These are phyloP conservation scores for Mangifera indica DNA, from an alignment of 345 rosid species.

Conservation along the genomic window DNA sequence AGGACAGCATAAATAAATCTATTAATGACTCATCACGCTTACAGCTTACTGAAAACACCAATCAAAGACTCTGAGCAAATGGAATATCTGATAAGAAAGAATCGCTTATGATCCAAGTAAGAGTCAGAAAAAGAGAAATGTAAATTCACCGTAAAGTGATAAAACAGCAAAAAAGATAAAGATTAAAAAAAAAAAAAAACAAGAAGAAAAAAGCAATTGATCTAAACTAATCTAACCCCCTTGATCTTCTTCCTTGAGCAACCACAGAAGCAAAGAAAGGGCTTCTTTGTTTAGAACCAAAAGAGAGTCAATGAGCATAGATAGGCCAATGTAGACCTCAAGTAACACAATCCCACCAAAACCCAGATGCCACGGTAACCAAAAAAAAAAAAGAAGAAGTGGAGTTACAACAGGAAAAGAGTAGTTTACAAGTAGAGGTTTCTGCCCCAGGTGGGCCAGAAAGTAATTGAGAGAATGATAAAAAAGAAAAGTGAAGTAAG, in stretches of 20 bases:
- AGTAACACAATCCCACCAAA: slow-evolving; percentile 28
- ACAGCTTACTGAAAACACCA: slow-evolving; percentile 5
- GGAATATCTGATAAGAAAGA: slow-evolving; percentile 35
- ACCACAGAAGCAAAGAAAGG: slow-evolving; percentile 43
- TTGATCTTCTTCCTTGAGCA: slow-evolving; percentile 59
- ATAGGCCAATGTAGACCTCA: slow-evolving; percentile 45
- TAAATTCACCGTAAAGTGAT: slow-evolving; percentile 14
- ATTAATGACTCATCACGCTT: background rate
- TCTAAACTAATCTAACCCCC: slow-evolving; percentile 37
- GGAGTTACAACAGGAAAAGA: slow-evolving; percentile 25
- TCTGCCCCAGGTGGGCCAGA: slow-evolving; percentile 31
- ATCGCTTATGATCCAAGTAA: slow-evolving; percentile 80
- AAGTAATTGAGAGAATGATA: slow-evolving; percentile 20
- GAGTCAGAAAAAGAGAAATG: slow-evolving; percentile 42
- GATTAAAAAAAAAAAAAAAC: background rate
- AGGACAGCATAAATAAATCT: slow-evolving; percentile 6
- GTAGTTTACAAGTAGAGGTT: slow-evolving; percentile 40
- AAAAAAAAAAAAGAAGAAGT: background rate
- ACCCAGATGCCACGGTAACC: slow-evolving; percentile 24
- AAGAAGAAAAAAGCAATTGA: slow-evolving; percentile 26
- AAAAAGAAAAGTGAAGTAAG: slow-evolving; percentile 25
- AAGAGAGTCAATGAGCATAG: slow-evolving; percentile 46
- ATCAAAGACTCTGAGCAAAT: slow-evolving; percentile 16
- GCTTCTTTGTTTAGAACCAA: slow-evolving; percentile 34
- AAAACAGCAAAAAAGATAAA: background rate